Base-by-base conservation (phyloP, 1,284 basidiomycete species). In the Gomphus bonarii region DNA sequence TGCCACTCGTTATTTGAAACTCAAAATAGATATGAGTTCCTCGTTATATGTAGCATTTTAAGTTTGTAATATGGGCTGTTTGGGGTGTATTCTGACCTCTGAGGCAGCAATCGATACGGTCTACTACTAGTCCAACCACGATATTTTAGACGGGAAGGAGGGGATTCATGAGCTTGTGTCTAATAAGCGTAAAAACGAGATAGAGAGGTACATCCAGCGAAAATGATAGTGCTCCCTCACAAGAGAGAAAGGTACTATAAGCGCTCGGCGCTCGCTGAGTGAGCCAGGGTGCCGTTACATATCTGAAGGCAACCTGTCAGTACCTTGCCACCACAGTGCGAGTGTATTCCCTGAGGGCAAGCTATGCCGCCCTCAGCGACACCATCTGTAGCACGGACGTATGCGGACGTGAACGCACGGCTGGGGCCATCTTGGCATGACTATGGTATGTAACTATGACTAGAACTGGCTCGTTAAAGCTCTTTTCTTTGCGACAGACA, bases 351-450 rank as follows among this genome's bases (percentile, higher is more conserved):
- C 38, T 50, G 50, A 43, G 52, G 54, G 40, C 31, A 40, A 38
- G 40, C 28, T 44, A 46, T 59, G 53, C 54, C 52, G 50, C 36
- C 49, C 31, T 54, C 52, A 49, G 43, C 47, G 28, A 49, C 50
- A n/a, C 59, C 52, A 14, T 88, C 86, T 53, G 82, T 88, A 52
- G 78, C 85, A 63, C 82, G 85, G 65, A 81, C 87, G 53, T 88
- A 89, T 67, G 69, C 80, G 61, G 85, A 88, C 70, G 85, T 87
- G 63, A 88, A 89, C 65, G 72, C 74, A 61, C 79, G 80, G 65
- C 74, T 87, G 59, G 85, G 85, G 30, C 79, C 85, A 57, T 79
- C 83, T 61, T 89, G 86, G 86, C 80, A 88, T 65, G 87, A 89
- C 80, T 89, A 89, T 66, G 86, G 85, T 85, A 59, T 59, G 75